Percentiles rank a stretch among this genome's conserved stretches.
Conservation (phyloP, 805 yeast species). For the Metahyphopichia silvanorum region DNA sequence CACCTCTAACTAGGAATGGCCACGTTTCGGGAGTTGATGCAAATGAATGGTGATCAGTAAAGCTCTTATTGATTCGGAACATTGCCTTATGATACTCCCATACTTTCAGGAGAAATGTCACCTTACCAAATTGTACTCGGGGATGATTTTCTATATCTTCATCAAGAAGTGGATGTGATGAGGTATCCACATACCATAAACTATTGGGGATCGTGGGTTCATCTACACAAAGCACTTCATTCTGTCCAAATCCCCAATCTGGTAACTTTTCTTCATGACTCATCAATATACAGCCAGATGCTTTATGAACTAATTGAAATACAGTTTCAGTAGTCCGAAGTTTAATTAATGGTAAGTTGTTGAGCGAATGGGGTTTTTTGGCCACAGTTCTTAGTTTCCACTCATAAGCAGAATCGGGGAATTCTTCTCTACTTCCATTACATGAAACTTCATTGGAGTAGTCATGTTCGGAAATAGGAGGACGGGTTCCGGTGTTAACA, state of each 20-base stretch:
- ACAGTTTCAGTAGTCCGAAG: slow-evolving; percentile 60
- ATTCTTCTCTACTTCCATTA: slow-evolving; percentile 54
- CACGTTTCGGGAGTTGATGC: slow-evolving; percentile 59
- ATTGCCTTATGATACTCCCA: slow-evolving; percentile 55
- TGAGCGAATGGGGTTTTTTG: slow-evolving; percentile 30
- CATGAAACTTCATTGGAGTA: slow-evolving; percentile 82
- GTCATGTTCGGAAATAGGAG: slow-evolving; percentile 89
- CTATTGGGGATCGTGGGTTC: slow-evolving; percentile 67
- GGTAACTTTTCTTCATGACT: slow-evolving; percentile 77
- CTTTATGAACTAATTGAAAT: slow-evolving; percentile 65
- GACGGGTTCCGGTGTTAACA: slow-evolving; percentile 63
- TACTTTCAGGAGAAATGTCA: slow-evolving; percentile 49
- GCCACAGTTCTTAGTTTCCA: slow-evolving; percentile 56
- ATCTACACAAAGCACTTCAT: slow-evolving; percentile 84
- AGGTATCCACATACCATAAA: slow-evolving; percentile 71
- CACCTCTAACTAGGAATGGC: slow-evolving; percentile 60
- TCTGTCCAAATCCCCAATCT: slow-evolving; percentile 80
- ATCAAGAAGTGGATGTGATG: slow-evolving; percentile 49
- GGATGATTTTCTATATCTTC: slow-evolving; percentile 14
- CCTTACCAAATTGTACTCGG: slow-evolving; percentile 15
- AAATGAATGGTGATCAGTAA: slow-evolving; percentile 47
- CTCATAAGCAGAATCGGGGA: slow-evolving; percentile 60
- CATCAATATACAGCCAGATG: slow-evolving; percentile 65
- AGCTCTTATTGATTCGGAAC: slow-evolving; percentile 46
- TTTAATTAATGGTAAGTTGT: slow-evolving; percentile 31